Conservation (phyloP, 805 yeast genomes). For the Candida hispaniensis region DNA sequence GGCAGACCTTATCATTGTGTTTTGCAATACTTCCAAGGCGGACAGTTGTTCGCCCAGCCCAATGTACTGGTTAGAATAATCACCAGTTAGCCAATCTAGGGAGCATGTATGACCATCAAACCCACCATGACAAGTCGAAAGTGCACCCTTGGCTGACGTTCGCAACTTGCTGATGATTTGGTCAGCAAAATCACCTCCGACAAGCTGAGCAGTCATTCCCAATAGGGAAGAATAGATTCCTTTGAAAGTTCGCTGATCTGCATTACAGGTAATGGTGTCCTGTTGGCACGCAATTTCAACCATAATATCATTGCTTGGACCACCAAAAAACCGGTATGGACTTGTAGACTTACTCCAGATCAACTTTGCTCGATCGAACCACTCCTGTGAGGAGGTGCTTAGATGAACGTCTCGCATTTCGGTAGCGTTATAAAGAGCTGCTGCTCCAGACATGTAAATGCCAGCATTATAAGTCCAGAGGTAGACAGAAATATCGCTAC, state of each 20-base stretch:
- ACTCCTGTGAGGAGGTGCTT: slow-evolving; percentile 42
- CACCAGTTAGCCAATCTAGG: slow-evolving; percentile 47
- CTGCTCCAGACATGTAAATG: slow-evolving; percentile 54
- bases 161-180: slow-evolving; percentile 38
- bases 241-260: slow-evolving; percentile 66
- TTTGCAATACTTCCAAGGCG: slow-evolving; percentile 56
- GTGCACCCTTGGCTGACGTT: slow-evolving; percentile 59
- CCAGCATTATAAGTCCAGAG: slow-evolving; percentile 76
- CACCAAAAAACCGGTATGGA: slow-evolving; percentile 34
- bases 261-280: slow-evolving; percentile 43
- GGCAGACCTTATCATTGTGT: slow-evolving; percentile 30
- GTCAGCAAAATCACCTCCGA: slow-evolving; percentile 40
- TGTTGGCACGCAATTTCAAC: slow-evolving; percentile 66
- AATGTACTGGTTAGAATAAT: slow-evolving; percentile 50
- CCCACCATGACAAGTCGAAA: slow-evolving; percentile 71
- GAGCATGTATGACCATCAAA: slow-evolving; percentile 77
- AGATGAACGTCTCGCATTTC: slow-evolving; percentile 27
- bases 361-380: slow-evolving; percentile 46
- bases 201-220: slow-evolving; percentile 51
- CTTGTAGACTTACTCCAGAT: slow-evolving; percentile 39
- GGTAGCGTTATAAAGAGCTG: slow-evolving; percentile 45
- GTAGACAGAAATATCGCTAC: slow-evolving; percentile 40
- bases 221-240: slow-evolving; percentile 57
- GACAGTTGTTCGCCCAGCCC: slow-evolving; percentile 82
- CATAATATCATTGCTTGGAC: slow-evolving; percentile 39